phyloP scores from a whole-genome alignment of 768 basidiomycete species.

The Russula vinacea region DNA sequence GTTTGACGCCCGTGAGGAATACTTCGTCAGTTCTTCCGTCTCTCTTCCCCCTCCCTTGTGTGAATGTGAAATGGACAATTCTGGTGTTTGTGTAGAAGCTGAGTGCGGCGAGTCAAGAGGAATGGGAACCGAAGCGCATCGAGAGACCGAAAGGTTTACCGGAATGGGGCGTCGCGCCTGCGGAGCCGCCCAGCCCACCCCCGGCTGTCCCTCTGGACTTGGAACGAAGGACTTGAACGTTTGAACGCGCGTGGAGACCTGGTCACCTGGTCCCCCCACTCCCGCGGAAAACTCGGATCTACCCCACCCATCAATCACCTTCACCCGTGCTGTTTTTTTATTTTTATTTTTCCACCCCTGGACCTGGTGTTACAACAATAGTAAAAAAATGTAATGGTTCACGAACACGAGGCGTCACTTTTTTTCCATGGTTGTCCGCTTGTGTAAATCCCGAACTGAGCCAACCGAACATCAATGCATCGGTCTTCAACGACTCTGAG shows the following conservation, averaged over 20 bases:
- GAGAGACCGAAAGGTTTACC: conserved; percentile 81
- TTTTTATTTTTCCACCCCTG: too few species aligned
- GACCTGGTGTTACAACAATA: too few species aligned
- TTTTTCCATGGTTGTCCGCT: too few species aligned
- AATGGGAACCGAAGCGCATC: conserved; percentile 88
- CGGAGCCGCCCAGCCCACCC: conserved; percentile 42
- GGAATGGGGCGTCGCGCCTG: conserved; percentile 87
- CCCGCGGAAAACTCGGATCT: too few species aligned
- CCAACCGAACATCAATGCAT: too few species aligned
- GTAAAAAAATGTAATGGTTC: too few species aligned
- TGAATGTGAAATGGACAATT: background rate
- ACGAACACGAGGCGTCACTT: too few species aligned
- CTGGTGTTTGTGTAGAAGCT: conserved; percentile 49
- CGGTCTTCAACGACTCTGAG: too few species aligned
- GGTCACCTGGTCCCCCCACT: too few species aligned
- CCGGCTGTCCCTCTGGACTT: conserved; percentile 3
- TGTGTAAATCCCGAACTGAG: too few species aligned
- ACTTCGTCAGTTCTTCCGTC: conserved; percentile 68
- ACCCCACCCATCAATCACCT: too few species aligned
- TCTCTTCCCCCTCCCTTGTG: background rate
- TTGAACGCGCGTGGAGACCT: background rate
- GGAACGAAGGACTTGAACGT: background rate
- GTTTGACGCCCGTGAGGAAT: conserved; percentile 93
- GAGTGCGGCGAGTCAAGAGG: conserved; percentile 56
- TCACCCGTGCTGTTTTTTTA: too few species aligned